Conservation (phyloP, 495 filamentous ascomycete species). For the Penicillium paxilli region DNA sequence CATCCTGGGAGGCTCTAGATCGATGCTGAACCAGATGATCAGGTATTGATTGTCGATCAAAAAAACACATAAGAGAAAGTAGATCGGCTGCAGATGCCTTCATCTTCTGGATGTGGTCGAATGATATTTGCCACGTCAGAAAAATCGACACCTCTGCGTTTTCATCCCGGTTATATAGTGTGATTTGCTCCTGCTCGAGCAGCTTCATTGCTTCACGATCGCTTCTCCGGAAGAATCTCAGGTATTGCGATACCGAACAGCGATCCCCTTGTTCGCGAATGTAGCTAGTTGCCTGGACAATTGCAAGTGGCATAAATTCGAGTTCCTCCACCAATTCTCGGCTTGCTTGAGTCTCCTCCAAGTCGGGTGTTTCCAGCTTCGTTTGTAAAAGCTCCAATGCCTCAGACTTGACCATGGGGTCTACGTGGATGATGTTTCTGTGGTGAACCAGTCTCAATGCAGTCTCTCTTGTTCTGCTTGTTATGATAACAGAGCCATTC, state of each 20-base stretch:
- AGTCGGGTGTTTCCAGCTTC: conserved; percentile 22
- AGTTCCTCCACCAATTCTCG: conserved; percentile 31
- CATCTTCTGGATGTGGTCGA: conserved; percentile 20
- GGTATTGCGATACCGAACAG: conserved; percentile 26
- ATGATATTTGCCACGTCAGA: conserved; percentile 33
- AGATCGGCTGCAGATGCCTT: conserved; percentile 23
- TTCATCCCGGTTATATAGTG: conserved; percentile 19
- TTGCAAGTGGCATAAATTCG: conserved; percentile 29
- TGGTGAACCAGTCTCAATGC: conserved; percentile 26
- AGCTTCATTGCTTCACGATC: not conserved
- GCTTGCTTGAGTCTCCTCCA: conserved; percentile 13
- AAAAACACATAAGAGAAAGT: conserved; percentile 29
- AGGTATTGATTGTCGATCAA: conserved; percentile 13
- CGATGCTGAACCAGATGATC: not conserved
- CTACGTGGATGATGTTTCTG: conserved; percentile 35
- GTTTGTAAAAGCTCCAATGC: conserved; percentile 39
- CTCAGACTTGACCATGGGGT: conserved; percentile 31
- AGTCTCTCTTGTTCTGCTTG: conserved; percentile 27
- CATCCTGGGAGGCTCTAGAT: too few relatives aligned
- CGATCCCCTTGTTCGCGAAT: conserved; percentile 25
- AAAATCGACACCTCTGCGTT: conserved; percentile 23
- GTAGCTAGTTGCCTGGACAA: conserved; percentile 43
- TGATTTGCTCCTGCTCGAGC: not conserved
- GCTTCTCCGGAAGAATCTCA: conserved; percentile 26
- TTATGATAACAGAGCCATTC: conserved; percentile 8